Evolutionary conservation across 192 early-diverging fungal genomes (phyloP), one percentile per base, ranked within the genome.

Genomic region (Gryganskiella cystojenkinii): DNA sequence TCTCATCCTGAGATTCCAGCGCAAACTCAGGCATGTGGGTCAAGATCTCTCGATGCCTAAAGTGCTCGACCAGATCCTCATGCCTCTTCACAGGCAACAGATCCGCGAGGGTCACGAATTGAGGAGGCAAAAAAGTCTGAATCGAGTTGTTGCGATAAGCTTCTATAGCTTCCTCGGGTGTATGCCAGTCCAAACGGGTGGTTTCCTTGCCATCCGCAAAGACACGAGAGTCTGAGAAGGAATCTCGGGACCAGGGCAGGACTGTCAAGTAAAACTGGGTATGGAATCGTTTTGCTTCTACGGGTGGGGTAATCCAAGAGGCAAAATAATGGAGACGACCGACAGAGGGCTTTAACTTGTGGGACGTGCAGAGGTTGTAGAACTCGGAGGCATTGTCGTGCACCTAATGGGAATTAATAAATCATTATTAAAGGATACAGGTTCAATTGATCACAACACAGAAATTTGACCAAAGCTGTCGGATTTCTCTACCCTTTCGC

Each of bases 201-300:
- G 89, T 86, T 67, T 96, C 93, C 44, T 71, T 63, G 2, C 91
- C 83, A 81, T 90, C 88, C 22, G 84, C 71, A n/a, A 82, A 50
- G 31, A 72, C 46, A 9, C 67, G 27, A 49, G 72, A 43, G 5
- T 70, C 59, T 33, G 69, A 56, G 40, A 75, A 63, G 49, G 72
- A 66, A 35, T 67, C 71, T 13, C 79, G 35, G 7, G 80, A 70
- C 55, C 88, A 67, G 17, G 78, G 73, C 11, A 92, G 35, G 8
- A 88, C 78, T 0, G 91, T 85, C 25, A 93, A 64, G 59, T 84
- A 93, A 57, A 93, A 93, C 11, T 82, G 85, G n/a, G 90, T 90
- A 47, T 88, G 82, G 68, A 87, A 93, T 14, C 92, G 81, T 37
- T 82, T 81, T 47, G 85, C 64, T 56, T 89, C 86, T 10, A 80